Conservation (phyloP, 768 basidiomycete genomes). For the Trichaptum fuscoviolaceum region DNA sequence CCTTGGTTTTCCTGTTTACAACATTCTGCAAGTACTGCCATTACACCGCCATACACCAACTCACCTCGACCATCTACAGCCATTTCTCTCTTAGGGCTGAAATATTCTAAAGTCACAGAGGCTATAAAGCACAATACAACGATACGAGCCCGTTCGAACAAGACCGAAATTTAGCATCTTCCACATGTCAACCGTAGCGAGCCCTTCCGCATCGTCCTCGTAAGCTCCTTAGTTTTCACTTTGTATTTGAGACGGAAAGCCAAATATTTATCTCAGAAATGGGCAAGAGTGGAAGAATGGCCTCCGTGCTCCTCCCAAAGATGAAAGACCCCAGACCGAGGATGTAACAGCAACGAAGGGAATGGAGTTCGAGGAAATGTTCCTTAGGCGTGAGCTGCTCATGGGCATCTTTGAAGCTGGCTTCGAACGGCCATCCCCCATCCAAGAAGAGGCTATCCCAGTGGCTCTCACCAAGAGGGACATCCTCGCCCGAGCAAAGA, state of each 20-base stretch:
- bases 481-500: slow-evolving; percentile 92
- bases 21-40: neutral
- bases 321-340: slow-evolving; percentile 91
- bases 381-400: slow-evolving; percentile 86
- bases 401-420: slow-evolving; percentile 99
- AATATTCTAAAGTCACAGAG: neutral
- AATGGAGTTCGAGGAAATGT: slow-evolving; percentile 93
- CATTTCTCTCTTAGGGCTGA: neutral
- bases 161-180: neutral
- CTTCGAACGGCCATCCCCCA: slow-evolving; percentile 93
- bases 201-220: slow-evolving; percentile 31
- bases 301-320: slow-evolving; percentile 85
- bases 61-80: neutral
- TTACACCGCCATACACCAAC: neutral
- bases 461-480: slow-evolving; percentile 91
- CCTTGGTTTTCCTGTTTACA: neutral
- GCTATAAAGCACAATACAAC: neutral
- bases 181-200: slow-evolving; percentile 19
- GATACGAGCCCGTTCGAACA: neutral
- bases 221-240: slow-evolving; percentile 15
- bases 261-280: slow-evolving; percentile 9
- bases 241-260: neutral
- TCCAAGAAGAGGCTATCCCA: slow-evolving; percentile 99
- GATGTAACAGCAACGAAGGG: slow-evolving; percentile 95
- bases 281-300: slow-evolving; percentile 60